These are phyloP conservation scores for Geoglossum cookeanum DNA, from an alignment of 2,329 filamentous ascomycete genomes.

Conservation along the genomic window DNA sequence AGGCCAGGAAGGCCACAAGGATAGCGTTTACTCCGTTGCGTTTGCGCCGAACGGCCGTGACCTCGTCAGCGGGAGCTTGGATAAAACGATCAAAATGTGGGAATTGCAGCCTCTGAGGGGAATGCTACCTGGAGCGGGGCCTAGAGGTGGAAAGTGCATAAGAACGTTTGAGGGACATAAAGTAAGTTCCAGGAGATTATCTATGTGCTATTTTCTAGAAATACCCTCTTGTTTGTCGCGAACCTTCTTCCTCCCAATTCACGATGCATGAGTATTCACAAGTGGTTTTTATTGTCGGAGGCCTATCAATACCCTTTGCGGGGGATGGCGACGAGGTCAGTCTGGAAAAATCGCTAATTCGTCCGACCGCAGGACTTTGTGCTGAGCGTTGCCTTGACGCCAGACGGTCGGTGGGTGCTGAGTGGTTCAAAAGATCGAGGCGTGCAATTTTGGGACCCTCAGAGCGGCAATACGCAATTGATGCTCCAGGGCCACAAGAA, in stretches of 20 bases:
- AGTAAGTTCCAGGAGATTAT: constrained; percentile 28
- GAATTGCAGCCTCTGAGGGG: constrained; percentile 58
- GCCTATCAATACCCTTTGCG: neutral
- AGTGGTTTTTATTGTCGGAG: neutral
- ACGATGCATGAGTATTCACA: neutral
- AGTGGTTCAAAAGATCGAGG: constrained; percentile 94
- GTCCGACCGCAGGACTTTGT: constrained; percentile 61
- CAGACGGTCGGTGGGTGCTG: constrained; percentile 88
- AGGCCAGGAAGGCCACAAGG: constrained; percentile 84
- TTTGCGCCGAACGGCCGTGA: constrained; percentile 89
- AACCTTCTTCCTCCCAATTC: neutral
- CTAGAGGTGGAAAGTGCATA: constrained; percentile 80
- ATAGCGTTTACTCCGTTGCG: constrained; percentile 89
- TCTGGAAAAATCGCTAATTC: neutral
- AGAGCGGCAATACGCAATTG: constrained; percentile 81
- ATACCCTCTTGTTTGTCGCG: neutral
- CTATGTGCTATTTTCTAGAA: neutral
- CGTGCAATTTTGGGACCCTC: constrained; percentile 96
- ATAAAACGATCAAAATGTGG: constrained; percentile 99
- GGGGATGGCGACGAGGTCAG: neutral
- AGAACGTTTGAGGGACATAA: constrained; percentile 96
- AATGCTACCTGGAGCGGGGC: constrained; percentile 43
- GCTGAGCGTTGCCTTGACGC: constrained; percentile 83
- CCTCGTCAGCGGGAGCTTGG: constrained; percentile 82
- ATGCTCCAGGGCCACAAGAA: constrained; percentile 99